Percentiles rank a stretch among this genome's conserved stretches.
Conservation (phyloP, 108 stramenopile genomes). For the Aureococcus anophagefferens region DNA sequence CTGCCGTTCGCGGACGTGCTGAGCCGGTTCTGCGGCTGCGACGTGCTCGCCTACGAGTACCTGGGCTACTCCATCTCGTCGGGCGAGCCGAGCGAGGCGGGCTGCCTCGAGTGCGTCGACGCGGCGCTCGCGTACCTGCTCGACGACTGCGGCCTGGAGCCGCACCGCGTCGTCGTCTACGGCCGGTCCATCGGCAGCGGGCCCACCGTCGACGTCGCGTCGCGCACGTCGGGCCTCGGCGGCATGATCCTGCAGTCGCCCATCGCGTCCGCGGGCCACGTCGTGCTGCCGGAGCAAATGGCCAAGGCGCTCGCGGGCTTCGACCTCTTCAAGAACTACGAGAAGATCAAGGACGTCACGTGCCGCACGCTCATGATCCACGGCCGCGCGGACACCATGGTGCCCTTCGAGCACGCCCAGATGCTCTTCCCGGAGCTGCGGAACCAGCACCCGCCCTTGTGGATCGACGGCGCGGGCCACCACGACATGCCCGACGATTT, state of each 20-base stretch:
- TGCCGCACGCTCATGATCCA: conserved; percentile 6
- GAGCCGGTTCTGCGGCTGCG: conserved; percentile 77
- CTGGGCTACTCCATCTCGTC: conserved; percentile 69
- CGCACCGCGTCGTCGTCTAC: background rate
- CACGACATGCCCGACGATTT: background rate
- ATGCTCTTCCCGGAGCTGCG: no score
- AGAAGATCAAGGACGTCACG: background rate
- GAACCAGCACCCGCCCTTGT: background rate
- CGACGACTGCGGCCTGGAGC: background rate
- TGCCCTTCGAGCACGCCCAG: conserved; percentile 2
- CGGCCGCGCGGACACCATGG: background rate
- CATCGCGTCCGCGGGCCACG: background rate
- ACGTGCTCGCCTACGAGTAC: conserved; percentile 96
- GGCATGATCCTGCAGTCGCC: conserved; percentile 9
- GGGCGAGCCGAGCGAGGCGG: background rate
- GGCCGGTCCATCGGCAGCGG: background rate
- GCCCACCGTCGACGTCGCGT: background rate
- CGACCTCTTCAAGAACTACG: conserved; percentile 1
- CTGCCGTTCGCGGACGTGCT: conserved; percentile 82
- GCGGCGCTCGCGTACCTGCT: background rate
- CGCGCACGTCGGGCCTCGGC: background rate
- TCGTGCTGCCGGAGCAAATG: background rate
- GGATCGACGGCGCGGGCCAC: background rate
- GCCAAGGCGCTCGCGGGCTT: background rate
- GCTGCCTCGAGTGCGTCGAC: background rate